A percentile compares a stretch with the other conserved stretches of the same genome.
phyloP scores from a whole-genome alignment of 164 flowering plant genomes.

The Akebia trifoliata region DNA sequence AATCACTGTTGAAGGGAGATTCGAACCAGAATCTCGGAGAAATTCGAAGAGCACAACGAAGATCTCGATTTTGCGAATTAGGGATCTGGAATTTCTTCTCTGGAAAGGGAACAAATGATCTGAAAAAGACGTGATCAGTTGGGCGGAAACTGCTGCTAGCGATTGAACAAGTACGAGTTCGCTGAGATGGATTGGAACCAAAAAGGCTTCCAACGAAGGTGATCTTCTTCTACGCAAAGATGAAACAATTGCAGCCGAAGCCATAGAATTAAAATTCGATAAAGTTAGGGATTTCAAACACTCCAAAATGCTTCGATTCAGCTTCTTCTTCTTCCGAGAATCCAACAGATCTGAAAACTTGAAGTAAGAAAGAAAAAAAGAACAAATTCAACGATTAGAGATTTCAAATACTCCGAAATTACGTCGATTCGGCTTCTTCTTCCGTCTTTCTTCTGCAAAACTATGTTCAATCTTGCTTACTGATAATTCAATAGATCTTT shows the following conservation, averaged over 20 bases:
- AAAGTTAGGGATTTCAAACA: no score
- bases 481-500: no score
- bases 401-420: no score
- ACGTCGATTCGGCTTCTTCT: no score
- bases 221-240: slow-evolving; percentile 64
- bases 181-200: slow-evolving; percentile 70
- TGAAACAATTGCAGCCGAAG: slow-evolving; percentile 69
- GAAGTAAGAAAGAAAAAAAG: no score
- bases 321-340: no score
- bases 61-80: slow-evolving; percentile 58
- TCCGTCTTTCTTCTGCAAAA: no score
- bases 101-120: slow-evolving; percentile 42
- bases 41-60: slow-evolving; percentile 50
- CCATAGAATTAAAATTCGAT: no score
- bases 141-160: slow-evolving; percentile 39
- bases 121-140: slow-evolving; percentile 42
- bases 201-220: slow-evolving; percentile 71
- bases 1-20: slow-evolving; percentile 35
- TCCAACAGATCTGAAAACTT: no score
- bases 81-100: slow-evolving; percentile 49
- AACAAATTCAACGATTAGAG: no score
- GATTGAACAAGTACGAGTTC: slow-evolving; percentile 53
- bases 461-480: no score
- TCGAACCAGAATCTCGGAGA: slow-evolving; percentile 13
- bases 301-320: no score